These are phyloP conservation scores for Cladosporium sp. DNA, from an alignment of 2,329 filamentous ascomycete genomes.

Conservation along the genomic window DNA sequence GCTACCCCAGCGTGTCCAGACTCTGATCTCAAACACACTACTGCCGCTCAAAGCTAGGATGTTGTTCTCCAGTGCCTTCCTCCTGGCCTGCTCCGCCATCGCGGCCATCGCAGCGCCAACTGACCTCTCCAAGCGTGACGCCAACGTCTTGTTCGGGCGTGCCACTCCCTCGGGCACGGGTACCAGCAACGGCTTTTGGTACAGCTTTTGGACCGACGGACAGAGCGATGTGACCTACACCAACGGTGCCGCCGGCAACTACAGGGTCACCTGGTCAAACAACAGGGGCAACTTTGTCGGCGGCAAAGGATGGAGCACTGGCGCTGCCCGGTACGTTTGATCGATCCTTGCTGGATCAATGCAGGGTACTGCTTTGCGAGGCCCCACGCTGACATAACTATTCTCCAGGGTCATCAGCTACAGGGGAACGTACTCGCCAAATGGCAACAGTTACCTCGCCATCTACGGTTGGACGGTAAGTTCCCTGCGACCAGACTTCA, in stretches of 20 bases:
- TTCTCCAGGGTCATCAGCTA: conserved; percentile 41
- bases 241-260: conserved; percentile 45
- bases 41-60: conserved; percentile 2
- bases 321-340: neutral
- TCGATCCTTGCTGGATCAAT: no score
- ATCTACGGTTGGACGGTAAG: conserved; percentile 49
- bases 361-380: no score
- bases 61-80: conserved; percentile 9
- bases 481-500: neutral
- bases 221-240: conserved; percentile 47
- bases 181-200: conserved; percentile 53
- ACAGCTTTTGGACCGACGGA: conserved; percentile 55
- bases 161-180: conserved; percentile 43
- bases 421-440: conserved; percentile 40
- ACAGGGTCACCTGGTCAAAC: conserved; percentile 40
- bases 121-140: conserved; percentile 4
- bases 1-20: neutral
- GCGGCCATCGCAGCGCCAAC: conserved; percentile 7
- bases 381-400: neutral
- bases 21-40: conserved; percentile 2
- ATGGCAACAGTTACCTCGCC: conserved; percentile 48
- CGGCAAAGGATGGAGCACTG: conserved; percentile 29
- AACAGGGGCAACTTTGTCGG: conserved; percentile 47
- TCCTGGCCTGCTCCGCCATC: conserved; percentile 9
- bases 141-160: conserved; percentile 8